Base-by-base conservation (phyloP, 2,329 filamentous ascomycete genomes). In the Fusarium solani-melongenae region DNA sequence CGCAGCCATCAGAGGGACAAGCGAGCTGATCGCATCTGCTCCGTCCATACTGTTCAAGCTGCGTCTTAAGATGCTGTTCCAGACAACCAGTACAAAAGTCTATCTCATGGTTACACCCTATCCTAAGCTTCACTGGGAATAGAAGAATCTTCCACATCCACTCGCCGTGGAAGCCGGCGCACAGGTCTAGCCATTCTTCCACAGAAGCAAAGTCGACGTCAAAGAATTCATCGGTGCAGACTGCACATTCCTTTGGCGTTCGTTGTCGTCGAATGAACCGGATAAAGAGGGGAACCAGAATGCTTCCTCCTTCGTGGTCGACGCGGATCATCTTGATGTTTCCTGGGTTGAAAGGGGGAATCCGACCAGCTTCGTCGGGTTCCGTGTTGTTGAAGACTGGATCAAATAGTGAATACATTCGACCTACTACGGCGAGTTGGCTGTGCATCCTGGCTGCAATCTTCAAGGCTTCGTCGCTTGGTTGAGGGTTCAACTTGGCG, bases 71-170 rank as follows among this genome's bases (percentile, higher is more conserved):
- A 33, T 70, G 66, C 1, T 29, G 58, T 4, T 31, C 44, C 7
- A 69, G 12, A 33, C 66, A 69, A 6, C 15, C 9, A 0, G 51
- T 69, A 29, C 68, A 70, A 29, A 70, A 69, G 15, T 66, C 61
- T 15, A 70, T 68, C 4, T 36, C 33, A 39, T 70, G 68, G 11
- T 9, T 59, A 14, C 68, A 70, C 3, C 38, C 20, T 15, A 24
- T 17, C n/a, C 41, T 31, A 6, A 70, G 24, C 22, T 68, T 70
- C 7, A 62, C 41, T 2, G 62, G 66, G 33, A 71, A 66, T 15
- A 58, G 12, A 5, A 70, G 55, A 20, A 70, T 38, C 24, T 27
- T 70, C 68, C 68, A 70, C 34, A 65, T 70, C 68, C 68, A 70
- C n/a, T 70, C 57, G 5, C 65, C 65, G 10, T 59, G 27, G 29